These are phyloP conservation scores for Simplicillium aogashimaense DNA, from an alignment of 2,329 filamentous ascomycete species.

Conservation along the genomic window DNA sequence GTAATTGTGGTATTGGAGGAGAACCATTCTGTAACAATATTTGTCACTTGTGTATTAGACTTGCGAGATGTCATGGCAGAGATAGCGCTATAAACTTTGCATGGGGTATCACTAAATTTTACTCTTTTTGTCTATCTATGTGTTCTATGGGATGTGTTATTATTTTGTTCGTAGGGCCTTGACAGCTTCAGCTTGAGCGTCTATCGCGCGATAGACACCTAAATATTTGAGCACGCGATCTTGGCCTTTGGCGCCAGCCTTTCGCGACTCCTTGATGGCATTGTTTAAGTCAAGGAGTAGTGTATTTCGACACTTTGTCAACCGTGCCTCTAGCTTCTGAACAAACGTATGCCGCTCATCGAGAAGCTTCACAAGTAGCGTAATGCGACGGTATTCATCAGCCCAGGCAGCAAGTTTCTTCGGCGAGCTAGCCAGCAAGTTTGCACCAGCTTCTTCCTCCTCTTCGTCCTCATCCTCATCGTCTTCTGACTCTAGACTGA, in stretches of 20 bases:
- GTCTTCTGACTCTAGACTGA: constrained; percentile 20
- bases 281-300: constrained; percentile 45
- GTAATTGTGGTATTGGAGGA: not conserved
- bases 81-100: too few species aligned
- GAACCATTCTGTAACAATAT: too few species aligned
- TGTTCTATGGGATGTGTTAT: constrained; percentile 20
- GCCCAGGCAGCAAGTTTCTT: constrained; percentile 35
- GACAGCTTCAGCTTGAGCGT: constrained; percentile 42
- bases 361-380: constrained; percentile 30
- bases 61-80: constrained; percentile 7
- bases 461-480: constrained; percentile 31
- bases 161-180: constrained; percentile 26
- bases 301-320: constrained; percentile 44
- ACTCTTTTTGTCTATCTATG: constrained; percentile 8
- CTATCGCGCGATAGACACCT: constrained; percentile 40
- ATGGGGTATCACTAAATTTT: not conserved
- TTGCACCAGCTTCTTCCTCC: constrained; percentile 14
- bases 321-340: constrained; percentile 39
- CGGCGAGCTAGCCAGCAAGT: constrained; percentile 33
- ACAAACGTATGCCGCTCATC: constrained; percentile 40
- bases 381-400: constrained; percentile 31
- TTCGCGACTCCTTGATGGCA: constrained; percentile 34
- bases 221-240: constrained; percentile 40
- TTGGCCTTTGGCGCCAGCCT: constrained; percentile 31
- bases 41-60: constrained; percentile 15